A percentile compares a stretch with the other conserved stretches of the same genome.
Evolutionary conservation across 257 asterid species (phyloP).

Genomic region (Fraxinus pennsylvanica): DNA sequence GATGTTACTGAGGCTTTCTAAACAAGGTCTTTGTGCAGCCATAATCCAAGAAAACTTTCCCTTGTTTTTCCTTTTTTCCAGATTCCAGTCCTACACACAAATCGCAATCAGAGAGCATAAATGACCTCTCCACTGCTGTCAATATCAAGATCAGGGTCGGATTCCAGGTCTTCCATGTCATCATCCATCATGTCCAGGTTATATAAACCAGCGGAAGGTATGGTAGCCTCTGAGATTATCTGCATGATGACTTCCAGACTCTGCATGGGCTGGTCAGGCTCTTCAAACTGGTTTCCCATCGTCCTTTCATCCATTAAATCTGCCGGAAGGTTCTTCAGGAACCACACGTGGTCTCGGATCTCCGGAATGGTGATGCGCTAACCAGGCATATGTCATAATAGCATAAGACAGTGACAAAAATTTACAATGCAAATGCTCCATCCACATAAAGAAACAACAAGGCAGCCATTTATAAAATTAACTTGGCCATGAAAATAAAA

Average conservation of each 20-base stretch:
- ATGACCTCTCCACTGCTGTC: conserved; percentile 98
- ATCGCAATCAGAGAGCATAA: conserved; percentile 62
- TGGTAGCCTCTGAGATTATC: conserved; percentile 86
- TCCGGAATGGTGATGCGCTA: conserved; percentile 89
- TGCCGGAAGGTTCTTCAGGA: conserved; percentile 82
- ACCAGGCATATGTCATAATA: conserved; percentile 10
- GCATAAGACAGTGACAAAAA: conserved; percentile 3
- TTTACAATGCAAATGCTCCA: background rate
- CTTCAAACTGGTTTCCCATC: conserved; percentile 64
- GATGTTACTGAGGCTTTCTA: background rate
- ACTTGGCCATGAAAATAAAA: background rate
- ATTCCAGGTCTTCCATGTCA: conserved; percentile 83
- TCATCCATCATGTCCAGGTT: conserved; percentile 84
- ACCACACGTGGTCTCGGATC: conserved; percentile 76
- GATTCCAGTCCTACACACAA: background rate
- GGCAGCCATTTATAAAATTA: background rate
- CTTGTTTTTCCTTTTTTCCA: background rate
- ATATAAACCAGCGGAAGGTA: conserved; percentile 75
- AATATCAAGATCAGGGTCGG: conserved; percentile 87
- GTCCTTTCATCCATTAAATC: conserved; percentile 77
- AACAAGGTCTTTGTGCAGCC: background rate
- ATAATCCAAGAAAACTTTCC: background rate
- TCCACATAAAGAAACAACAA: background rate
- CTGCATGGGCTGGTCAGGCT: conserved; percentile 94
- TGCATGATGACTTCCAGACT: conserved; percentile 83